Evolutionary conservation across 495 filamentous ascomycete genomes (phyloP), one percentile per base, ranked within the genome.

Genomic region (Bacidia rubella): DNA sequence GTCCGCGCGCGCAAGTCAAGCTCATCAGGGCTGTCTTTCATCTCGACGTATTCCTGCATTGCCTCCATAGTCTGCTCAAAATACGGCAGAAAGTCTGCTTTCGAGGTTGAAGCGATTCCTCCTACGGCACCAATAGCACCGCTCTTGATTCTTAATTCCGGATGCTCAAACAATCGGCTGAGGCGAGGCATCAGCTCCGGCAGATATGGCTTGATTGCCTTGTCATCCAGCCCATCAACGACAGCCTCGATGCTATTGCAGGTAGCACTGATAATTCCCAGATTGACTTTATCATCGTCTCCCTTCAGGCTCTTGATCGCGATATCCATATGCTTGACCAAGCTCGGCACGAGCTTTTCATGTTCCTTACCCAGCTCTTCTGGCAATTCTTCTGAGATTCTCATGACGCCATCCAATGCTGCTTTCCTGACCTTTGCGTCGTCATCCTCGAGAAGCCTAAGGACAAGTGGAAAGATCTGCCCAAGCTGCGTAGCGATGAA

Each of bases 231-330:
- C 26, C 89, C 92, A 47, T 94, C 86, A 35, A 90, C 84, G 32
- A 97, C 77, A 27, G 89, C 84, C 60, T 97, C 92, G 48, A 98
- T 79, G 26, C 90, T 92, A 63, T 82, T 86, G 68, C 90, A 94
- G 47, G 86, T 85, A 24, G 85, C 84, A 64, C 86, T 87, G 63
- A 95, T 82, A 61, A 95, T 89, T 60, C 86, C 82, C 9, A 88
- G 68, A 52, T 80, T 88, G 22, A 67, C 67, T 32, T 71, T 72
- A 38, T 72, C 70, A 59, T 77, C 74, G 45, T 74, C 68, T 59
- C 82, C 80, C 64, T 85, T 80, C 64, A 77, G 72, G 42, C 77
- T 76, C 49, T 76, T 66, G 65, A 80, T 81, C 22, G 87, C 84
- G 41, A 83, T 77, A 58, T 94, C 86, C 47, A 95, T 74, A 70